Base-by-base conservation (phyloP, 495 filamentous ascomycete species). In the Penicillium daleae region DNA sequence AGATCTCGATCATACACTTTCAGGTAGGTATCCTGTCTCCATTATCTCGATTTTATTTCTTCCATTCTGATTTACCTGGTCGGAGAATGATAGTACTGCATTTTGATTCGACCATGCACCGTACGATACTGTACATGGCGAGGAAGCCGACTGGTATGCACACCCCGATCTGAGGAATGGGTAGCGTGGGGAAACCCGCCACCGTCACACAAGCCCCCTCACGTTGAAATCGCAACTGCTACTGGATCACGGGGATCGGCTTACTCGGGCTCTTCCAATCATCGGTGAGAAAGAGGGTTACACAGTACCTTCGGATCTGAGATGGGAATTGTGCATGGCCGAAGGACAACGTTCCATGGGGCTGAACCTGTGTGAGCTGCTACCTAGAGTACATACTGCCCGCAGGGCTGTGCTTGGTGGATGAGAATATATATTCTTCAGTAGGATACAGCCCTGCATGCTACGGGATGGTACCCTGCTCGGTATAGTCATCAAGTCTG, bases 141-240 rank as follows among this genome's bases (percentile, higher is more conserved):
- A 31, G 8, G 22, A 24, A 31, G n/a, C 51, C 26, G 21, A 21
- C 39, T 46, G 56, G 40, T 27, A 48, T 57, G 56, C 59, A 44
- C 53, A n/a, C 9, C 21, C 9, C 42, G 59, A 66, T 66, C 59
- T 66, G 64, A 66, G 50, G 59, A 57, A 60, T 65, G 44, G 44
- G 29, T 24, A 46, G 19, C 24, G 50, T 42, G 59, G 58, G 64
- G 64, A 60, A 51, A 66, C 31, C 29, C 59, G 62, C 62, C 53
- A 53, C 33, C 26, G 65, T 67, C 65, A 67, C 58, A 67, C 46
- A 39, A 17, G 50, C 10, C 32, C 32, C 56, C 52, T 33, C 39
- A 37, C 31, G 26, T 58, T 66, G 33, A 29, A 63, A 63, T 64
- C 64, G 64, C 40, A 56, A 66, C 59, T 59, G 59, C 21, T 22